Evolutionary conservation across 148 eudicot species (phyloP), one percentile per base, ranked within the genome.

Genomic region (Talinum fruticosum): DNA sequence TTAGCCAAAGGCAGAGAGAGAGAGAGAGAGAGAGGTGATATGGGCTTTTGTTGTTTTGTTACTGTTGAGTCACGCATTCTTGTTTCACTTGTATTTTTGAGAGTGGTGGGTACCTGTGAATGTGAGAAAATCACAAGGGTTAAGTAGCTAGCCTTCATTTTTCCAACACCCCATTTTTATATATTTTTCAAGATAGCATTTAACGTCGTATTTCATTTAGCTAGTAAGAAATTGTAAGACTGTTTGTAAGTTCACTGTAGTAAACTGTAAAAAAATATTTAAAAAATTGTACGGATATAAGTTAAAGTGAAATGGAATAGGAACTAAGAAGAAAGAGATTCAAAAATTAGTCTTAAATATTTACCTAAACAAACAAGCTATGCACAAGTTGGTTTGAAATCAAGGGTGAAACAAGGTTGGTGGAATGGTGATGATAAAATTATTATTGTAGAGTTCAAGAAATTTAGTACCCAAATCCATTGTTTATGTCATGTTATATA

Each of bases 1-100:
- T n/a, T 65, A 73, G 70, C 77, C 69, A 64, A 53, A 72, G 69
- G 71, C 69, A 64, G 36, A 73, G 72, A 78, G 51, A 44, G 81
- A 64, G 36, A 73, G 72, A 78, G 51, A 44, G 81, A 78, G 71
- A 77, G 74, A 32, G 74, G 78, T 71, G 78, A 74, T 69, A 68
- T 70, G 84, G 36, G 73, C 10, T 61, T 82, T 78, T 82, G 84
- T 78, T 68, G 33, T 72, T n/a, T 82, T 45, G 84, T 53, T 35
- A 82, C 82, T 78, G 84, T 82, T 82, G 81, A 78, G 84, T 82
- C 84, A 82, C 84, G 78, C 84, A 82, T 78, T 82, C 34, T 82
- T 78, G 82, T 74, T 62, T 82, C 82, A 78, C 78, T 82, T 78
- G 81, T 71, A 73, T n/a, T 67, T 68, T 78, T 30, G 13, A 66